Base-by-base conservation (phyloP, 768 basidiomycete species). In the Vishniacozyma victoriae region DNA sequence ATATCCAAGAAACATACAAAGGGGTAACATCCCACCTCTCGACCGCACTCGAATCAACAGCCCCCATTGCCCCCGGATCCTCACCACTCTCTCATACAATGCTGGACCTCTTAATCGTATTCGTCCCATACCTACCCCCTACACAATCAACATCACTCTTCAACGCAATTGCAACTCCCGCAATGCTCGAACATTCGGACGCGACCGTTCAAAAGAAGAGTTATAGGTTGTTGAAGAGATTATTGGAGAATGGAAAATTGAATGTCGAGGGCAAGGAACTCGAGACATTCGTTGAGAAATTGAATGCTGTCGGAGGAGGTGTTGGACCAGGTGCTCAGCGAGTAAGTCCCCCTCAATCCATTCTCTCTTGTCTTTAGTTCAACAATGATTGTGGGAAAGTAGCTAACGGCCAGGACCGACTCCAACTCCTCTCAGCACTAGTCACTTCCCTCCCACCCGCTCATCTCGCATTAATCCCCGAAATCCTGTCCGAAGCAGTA, bases 121-220 rank as follows among this genome's bases (percentile, higher is more conserved):
- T 97, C 29, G 75, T 92, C 5, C 87, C 91, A 3, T 78, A 80
- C 64, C 76, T 96, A 13, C 80, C 85, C 1, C 46, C 71, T 0
- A 58, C 76, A 4, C 85, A 91, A 46, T 78, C 82, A 4, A 72
- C 75, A 4, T 75, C 78, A 0, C 76, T 95, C 14, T 84, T 88
- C 70, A 75, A 79, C 20, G 73, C 84, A n/a, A 85, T 80, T 48
- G 75, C 87, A n/a, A 76, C 79, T 0, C 67, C 77, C 1, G 79
- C 81, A 24, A 79, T 95, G 19, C 76, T 97, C 4, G 79, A 79
- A 44, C 82, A 81, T 59, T 80, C 76, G 59, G 90, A 96, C 62
- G 86, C 86, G 42, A 88, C 82, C 3, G 82, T 93, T 4, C 93
- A 97, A 74, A 99, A 99, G 74, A 87, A 92, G 58, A 87, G 84